phyloP scores from a whole-genome alignment of 2,329 filamentous ascomycete species.

The Albophoma yamanashiensis region DNA sequence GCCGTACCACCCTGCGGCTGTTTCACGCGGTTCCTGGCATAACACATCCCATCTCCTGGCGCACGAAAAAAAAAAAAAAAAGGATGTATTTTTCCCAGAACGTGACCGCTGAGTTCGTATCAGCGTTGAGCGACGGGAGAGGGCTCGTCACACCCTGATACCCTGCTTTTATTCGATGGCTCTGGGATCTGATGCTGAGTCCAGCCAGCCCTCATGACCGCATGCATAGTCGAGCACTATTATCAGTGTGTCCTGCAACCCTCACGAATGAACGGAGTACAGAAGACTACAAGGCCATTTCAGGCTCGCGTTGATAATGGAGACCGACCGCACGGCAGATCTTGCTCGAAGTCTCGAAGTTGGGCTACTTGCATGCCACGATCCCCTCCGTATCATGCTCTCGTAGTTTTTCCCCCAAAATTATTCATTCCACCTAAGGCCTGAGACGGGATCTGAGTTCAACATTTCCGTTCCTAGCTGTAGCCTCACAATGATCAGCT shows the following conservation, averaged over 20 bases:
- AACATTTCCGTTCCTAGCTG: neutral
- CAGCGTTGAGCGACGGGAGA: neutral
- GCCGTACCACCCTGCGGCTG: slow-evolving; percentile 2
- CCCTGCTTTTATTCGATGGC: neutral
- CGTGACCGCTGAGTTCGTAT: neutral
- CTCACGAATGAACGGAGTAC: neutral
- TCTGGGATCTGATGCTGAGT: neutral
- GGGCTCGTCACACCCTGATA: neutral
- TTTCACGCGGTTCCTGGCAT: slow-evolving; percentile 6
- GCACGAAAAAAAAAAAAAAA: neutral
- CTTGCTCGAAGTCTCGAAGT: neutral
- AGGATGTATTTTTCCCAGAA: neutral
- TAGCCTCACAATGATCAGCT: neutral
- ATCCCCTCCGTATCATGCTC: neutral
- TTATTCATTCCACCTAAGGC: neutral
- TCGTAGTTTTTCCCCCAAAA: neutral
- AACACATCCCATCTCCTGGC: neutral
- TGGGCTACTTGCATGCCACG: neutral
- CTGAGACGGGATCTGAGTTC: neutral
- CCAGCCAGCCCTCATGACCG: neutral
- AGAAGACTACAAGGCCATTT: neutral
- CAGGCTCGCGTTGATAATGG: neutral
- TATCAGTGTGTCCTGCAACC: neutral
- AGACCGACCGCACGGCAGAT: neutral
- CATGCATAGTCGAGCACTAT: neutral